Evolutionary conservation across 352 stramenopile species (phyloP).

Genomic region (Phytophthora brassicae): DNA sequence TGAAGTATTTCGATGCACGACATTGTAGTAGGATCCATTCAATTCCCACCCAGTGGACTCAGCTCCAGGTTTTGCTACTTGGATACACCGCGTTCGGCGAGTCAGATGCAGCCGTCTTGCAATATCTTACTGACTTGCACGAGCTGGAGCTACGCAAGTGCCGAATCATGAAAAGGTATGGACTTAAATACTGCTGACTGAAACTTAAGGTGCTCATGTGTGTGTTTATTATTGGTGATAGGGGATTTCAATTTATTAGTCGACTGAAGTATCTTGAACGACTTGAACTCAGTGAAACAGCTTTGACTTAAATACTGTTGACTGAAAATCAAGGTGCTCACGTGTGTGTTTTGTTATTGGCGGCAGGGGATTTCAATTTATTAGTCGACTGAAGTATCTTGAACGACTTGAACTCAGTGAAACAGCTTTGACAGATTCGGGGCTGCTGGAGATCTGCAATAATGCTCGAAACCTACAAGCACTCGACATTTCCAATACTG

Average conservation of each 20-base stretch:
- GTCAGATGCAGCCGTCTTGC: constrained; percentile 58
- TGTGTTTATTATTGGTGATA: constrained; percentile 15
- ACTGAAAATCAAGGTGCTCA: too few species aligned
- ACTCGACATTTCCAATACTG: constrained; percentile 71
- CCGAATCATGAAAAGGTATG: constrained; percentile 71
- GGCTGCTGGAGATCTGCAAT: constrained; percentile 65
- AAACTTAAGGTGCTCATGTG: background rate
- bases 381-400: constrained; percentile 53
- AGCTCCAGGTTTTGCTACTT: constrained; percentile 60
- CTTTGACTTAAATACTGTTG: too few species aligned
- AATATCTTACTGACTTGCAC: constrained; percentile 45
- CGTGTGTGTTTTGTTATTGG: background rate
- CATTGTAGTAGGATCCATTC: constrained; percentile 63
- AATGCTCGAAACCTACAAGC: constrained; percentile 38
- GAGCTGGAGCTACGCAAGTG: constrained; percentile 73
- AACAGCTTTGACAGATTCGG: constrained; percentile 59
- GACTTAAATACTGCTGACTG: background rate
- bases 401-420: constrained; percentile 63
- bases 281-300: constrained; percentile 60
- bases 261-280: constrained; percentile 51
- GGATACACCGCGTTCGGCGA: constrained; percentile 65
- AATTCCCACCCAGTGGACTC: constrained; percentile 51
- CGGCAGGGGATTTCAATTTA: constrained; percentile 67
- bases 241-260: constrained; percentile 75
- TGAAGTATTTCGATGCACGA: constrained; percentile 71